phyloP scores from a whole-genome alignment of 805 yeast genomes.

The Yarrowia deformans region DNA sequence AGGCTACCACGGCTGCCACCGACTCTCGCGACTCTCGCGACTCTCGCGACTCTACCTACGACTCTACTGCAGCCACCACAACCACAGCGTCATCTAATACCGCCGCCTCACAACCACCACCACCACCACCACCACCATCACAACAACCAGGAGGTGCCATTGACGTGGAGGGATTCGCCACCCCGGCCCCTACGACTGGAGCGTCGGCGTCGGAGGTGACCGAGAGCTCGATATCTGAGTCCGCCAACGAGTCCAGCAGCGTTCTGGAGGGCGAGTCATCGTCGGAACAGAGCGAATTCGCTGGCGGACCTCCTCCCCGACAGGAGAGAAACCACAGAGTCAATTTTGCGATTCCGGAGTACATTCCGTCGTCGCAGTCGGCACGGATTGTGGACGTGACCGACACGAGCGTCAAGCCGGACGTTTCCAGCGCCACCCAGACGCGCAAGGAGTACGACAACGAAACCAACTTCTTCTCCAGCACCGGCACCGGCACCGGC shows the following conservation, averaged over 20 bases:
- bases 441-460: conserved; percentile 2
- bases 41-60: too few relatives aligned
- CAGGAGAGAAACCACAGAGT: not conserved
- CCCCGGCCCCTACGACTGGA: not conserved
- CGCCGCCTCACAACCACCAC: not conserved
- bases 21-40: not conserved
- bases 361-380: not conserved
- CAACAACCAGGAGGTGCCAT: not conserved
- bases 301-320: too few relatives aligned
- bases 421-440: not conserved
- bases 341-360: not conserved
- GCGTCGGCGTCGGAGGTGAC: not conserved
- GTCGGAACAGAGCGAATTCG: conserved; percentile 10
- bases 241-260: not conserved
- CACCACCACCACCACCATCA: not conserved
- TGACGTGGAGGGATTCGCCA: not conserved
- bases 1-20: not conserved
- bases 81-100: not conserved
- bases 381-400: conserved; percentile 23
- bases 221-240: not conserved
- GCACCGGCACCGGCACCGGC: conserved; percentile 6
- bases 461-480: conserved; percentile 10
- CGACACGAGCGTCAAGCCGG: conserved; percentile 18
- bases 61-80: not conserved
- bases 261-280: not conserved